These are phyloP conservation scores for Fraxinus platypoda DNA, from an alignment of 305 asterid genomes.

Conservation along the genomic window DNA sequence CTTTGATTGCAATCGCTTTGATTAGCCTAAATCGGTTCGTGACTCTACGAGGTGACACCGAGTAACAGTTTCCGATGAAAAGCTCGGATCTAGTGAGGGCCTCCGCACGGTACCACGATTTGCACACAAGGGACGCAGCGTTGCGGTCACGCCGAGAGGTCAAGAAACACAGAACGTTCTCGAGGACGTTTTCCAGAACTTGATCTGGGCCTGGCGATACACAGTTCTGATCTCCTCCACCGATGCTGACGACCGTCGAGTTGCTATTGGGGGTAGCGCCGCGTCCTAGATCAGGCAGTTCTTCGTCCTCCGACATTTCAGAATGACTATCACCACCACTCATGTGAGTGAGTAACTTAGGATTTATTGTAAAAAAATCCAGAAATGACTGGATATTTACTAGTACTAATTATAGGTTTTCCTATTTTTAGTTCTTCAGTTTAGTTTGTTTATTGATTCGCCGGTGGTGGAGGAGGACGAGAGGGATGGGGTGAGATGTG, in stretches of 20 bases:
- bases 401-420: not conserved
- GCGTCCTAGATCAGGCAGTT: conserved; percentile 8
- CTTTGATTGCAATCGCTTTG: conserved; percentile 41
- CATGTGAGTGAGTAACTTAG: conserved; percentile 15
- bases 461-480: not conserved
- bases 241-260: conserved; percentile 5
- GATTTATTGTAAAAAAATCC: not conserved
- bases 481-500: not conserved
- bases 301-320: conserved; percentile 49
- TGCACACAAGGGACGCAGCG: conserved; percentile 49
- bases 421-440: not conserved
- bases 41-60: conserved; percentile 41
- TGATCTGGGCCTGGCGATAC: conserved; percentile 40
- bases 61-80: conserved; percentile 53
- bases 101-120: conserved; percentile 48
- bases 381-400: not conserved
- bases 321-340: conserved; percentile 33
- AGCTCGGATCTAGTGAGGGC: conserved; percentile 54
- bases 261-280: not conserved
- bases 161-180: conserved; percentile 47
- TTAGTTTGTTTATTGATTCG: not conserved
- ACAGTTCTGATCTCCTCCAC: conserved; percentile 20
- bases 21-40: conserved; percentile 38
- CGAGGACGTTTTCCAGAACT: conserved; percentile 49
- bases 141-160: conserved; percentile 44